Percentiles rank a stretch among this genome's conserved stretches.
phyloP scores from a whole-genome alignment of 2,329 filamentous ascomycete species.

The Talaromyces sp. region DNA sequence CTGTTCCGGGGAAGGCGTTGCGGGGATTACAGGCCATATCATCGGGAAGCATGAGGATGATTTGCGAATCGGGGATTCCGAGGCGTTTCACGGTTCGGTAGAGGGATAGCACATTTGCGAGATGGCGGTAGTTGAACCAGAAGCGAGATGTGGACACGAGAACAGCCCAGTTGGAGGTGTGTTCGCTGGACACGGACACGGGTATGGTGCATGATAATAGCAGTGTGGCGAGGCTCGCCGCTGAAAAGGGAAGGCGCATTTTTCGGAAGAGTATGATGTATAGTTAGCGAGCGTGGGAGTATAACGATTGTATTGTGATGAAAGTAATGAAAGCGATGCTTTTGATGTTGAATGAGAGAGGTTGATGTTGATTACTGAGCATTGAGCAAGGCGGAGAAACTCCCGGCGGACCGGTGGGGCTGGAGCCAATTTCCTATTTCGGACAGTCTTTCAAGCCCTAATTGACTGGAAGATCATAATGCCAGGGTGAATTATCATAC shows the following conservation, averaged over 20 bases:
- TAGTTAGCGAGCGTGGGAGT: neutral
- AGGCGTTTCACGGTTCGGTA: slow-evolving; percentile 98
- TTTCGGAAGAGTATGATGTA: neutral
- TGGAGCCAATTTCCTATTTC: neutral
- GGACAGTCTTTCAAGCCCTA: neutral
- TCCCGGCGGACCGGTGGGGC: neutral
- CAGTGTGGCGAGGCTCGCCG: slow-evolving; percentile 16
- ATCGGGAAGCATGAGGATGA: slow-evolving; percentile 99
- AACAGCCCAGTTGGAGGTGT: slow-evolving; percentile 98
- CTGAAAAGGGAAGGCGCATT: slow-evolving; percentile 4
- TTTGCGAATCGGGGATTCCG: slow-evolving; percentile 95
- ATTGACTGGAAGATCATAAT: neutral
- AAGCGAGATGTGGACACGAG: slow-evolving; percentile 98
- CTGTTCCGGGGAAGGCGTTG: slow-evolving; percentile 94
- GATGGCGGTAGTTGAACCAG: slow-evolving; percentile 99
- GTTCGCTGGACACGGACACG: slow-evolving; percentile 37
- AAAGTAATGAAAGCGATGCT: neutral
- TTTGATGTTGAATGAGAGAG: neutral
- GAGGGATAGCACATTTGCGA: slow-evolving; percentile 93
- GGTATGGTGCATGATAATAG: slow-evolving; percentile 23
- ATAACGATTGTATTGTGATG: neutral
- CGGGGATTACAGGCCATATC: slow-evolving; percentile 99
- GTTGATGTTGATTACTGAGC: neutral
- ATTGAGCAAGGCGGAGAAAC: neutral
- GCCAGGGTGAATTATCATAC: no score